A percentile compares a stretch with the other conserved stretches of the same genome.
phyloP scores from a whole-genome alignment of 345 rosid genomes.

The Excoecaria cochinchinensis region DNA sequence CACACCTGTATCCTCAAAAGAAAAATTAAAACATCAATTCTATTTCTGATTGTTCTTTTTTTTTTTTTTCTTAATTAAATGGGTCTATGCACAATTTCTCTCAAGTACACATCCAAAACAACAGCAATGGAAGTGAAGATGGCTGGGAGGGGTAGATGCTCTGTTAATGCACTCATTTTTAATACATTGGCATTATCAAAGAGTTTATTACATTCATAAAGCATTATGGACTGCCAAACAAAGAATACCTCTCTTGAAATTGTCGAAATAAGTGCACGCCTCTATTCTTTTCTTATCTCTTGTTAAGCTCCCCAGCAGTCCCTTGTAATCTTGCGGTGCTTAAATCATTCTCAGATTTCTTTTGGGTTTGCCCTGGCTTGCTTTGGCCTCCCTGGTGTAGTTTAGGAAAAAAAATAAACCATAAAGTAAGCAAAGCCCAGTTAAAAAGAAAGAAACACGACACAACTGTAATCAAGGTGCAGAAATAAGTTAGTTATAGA shows the following conservation, averaged over 20 bases:
- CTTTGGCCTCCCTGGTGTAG: constrained; percentile 45
- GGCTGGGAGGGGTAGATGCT: background rate
- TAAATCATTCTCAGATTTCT: constrained; percentile 46
- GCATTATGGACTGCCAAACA: background rate
- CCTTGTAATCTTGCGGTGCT: constrained; percentile 31
- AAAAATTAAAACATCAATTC: background rate
- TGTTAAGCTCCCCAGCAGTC: constrained; percentile 31
- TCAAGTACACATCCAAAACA: constrained; percentile 3
- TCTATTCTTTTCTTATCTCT: constrained; percentile 16
- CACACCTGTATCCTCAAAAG: background rate
- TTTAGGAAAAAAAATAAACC: constrained; percentile 3
- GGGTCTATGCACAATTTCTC: background rate
- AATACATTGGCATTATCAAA: background rate
- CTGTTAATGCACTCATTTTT: background rate
- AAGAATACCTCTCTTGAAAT: background rate
- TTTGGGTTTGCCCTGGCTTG: constrained; percentile 43
- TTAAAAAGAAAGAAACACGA: too few species aligned
- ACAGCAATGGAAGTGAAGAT: background rate
- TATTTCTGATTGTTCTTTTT: background rate
- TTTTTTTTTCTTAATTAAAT: background rate
- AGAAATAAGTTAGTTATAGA: too few species aligned
- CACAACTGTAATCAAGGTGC: too few species aligned
- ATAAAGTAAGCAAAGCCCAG: background rate
- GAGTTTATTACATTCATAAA: background rate
- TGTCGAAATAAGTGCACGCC: background rate